Base-by-base conservation (phyloP, 1,284 basidiomycete species). In the Leccinum fuscescens region DNA sequence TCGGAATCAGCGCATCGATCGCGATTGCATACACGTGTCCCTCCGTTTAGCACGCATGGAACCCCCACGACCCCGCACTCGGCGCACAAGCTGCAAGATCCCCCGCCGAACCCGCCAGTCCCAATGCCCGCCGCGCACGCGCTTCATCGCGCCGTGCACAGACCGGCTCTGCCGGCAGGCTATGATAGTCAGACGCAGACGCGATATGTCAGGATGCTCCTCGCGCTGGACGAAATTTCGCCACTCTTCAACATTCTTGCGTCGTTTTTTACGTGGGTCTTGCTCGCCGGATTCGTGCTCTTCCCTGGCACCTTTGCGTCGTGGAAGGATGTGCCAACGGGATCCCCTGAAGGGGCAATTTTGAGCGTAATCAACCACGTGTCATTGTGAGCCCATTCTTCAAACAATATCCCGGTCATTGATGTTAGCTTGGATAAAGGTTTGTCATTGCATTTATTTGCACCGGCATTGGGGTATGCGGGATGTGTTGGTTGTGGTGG, bases 231-330 rank as follows among this genome's bases (percentile, higher is more conserved):
- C 39, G 69, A 56, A 8, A 73, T 73, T 20, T 66, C 71, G 20
- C 64, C 69, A 3, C 20, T 78, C 39, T 76, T 80, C 67, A 82
- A 84, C 58, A 57, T 83, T 17, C 67, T 80, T 14, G 78, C 81
- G 2, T 73, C 74, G 11, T 83, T 85, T 70, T 85, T 81, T 64
- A 84, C 81, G 11, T 85, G 84, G 84, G 78, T 86, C 55, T 65
- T 85, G 55, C 74, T 85, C 22, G 84, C 82, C 4, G 83, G 84
- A 7, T 85, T 86, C 67, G 72, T 86, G 20, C 74, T 86, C 31
- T 83, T 86, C 62, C 84, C 85, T 2, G 80, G 82, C 51, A 85
- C 84, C 7, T 86, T 86, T 69, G 76, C 77, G 5, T 83, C 78
- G 56, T 74, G 80, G 70, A 71, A 78, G 57, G 65, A 70, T n/a